A percentile compares a stretch with the other conserved stretches of the same genome.
Conservation (phyloP, 2,329 filamentous ascomycete species). For the Claviceps arundinis region DNA sequence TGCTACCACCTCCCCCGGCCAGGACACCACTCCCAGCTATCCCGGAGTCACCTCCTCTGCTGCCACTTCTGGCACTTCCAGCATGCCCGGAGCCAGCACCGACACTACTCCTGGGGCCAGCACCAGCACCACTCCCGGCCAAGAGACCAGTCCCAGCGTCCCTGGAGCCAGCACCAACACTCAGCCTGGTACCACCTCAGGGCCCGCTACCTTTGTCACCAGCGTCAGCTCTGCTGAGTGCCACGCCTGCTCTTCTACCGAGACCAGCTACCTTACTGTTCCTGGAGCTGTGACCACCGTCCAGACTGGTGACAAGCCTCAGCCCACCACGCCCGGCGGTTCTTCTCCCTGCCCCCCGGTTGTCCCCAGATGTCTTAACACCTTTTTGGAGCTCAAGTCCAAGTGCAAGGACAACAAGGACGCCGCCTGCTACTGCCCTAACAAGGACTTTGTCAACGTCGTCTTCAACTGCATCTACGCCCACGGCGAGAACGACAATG, state of each 20-base stretch:
- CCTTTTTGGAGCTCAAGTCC: constrained; percentile 58
- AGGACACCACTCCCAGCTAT: constrained; percentile 1
- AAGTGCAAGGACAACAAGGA: constrained; percentile 78
- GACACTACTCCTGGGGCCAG: not conserved
- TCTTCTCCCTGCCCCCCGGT: constrained; percentile 46
- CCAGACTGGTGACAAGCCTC: constrained; percentile 6
- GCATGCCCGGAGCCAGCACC: constrained; percentile 2
- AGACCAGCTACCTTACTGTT: no score
- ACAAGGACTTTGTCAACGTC: constrained; percentile 59
- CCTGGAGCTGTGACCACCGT: constrained; percentile 3
- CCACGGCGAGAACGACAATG: constrained; percentile 52
- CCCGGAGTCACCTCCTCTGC: not conserved
- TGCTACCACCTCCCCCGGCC: not conserved
- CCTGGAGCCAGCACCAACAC: not conserved
- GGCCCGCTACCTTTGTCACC: no score
- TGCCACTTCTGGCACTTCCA: not conserved
- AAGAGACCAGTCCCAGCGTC: constrained; percentile 4
- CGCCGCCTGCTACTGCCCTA: constrained; percentile 73
- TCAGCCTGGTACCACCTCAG: not conserved
- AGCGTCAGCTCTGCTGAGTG: no score
- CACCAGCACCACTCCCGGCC: not conserved
- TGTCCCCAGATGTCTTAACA: constrained; percentile 83
- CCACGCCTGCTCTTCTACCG: no score
- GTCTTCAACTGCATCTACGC: constrained; percentile 73
- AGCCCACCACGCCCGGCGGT: constrained; percentile 8